Conservation (phyloP, 2,329 filamentous ascomycete species). For the Phialophora chinensis region DNA sequence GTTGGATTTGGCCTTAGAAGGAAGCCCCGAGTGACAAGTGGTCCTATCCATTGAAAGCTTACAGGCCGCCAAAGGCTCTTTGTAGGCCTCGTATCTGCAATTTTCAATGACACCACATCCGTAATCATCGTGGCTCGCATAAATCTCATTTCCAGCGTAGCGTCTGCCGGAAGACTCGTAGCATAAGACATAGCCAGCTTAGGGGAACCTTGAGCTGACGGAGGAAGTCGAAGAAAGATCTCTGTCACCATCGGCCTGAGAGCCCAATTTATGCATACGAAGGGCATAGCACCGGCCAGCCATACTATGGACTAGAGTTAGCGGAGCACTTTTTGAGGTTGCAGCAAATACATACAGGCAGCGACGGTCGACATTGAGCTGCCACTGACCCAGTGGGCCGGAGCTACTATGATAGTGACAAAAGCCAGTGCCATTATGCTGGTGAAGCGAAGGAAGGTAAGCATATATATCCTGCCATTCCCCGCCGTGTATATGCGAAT, state of each 20-base stretch:
- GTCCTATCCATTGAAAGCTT: conserved; percentile 46
- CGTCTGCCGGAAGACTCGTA: conserved; percentile 51
- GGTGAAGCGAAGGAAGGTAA: conserved; percentile 73
- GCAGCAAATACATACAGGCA: conserved; percentile 23
- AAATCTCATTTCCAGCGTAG: conserved; percentile 53
- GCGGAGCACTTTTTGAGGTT: not conserved
- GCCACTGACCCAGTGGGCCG: conserved; percentile 59
- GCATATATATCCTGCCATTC: conserved; percentile 67
- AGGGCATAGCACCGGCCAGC: conserved; percentile 64
- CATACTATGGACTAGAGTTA: conserved; percentile 29
- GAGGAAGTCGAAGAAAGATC: conserved; percentile 72
- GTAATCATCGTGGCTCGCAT: conserved; percentile 54
- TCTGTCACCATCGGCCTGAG: conserved; percentile 74
- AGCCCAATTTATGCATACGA: conserved; percentile 68
- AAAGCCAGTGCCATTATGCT: conserved; percentile 72
- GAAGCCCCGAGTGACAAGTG: conserved; percentile 44
- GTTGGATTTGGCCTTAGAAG: conserved; percentile 49
- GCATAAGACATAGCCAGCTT: conserved; percentile 52
- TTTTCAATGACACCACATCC: conserved; percentile 48
- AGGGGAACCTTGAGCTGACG: conserved; percentile 66
- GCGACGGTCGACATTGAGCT: conserved; percentile 41
- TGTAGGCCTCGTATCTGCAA: conserved; percentile 50
- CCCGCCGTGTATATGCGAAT: conserved; percentile 79
- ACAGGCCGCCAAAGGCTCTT: conserved; percentile 49
- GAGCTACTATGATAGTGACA: conserved; percentile 68